Conservation (phyloP, 305 asterid genomes). For the Solanum hybrid region DNA sequence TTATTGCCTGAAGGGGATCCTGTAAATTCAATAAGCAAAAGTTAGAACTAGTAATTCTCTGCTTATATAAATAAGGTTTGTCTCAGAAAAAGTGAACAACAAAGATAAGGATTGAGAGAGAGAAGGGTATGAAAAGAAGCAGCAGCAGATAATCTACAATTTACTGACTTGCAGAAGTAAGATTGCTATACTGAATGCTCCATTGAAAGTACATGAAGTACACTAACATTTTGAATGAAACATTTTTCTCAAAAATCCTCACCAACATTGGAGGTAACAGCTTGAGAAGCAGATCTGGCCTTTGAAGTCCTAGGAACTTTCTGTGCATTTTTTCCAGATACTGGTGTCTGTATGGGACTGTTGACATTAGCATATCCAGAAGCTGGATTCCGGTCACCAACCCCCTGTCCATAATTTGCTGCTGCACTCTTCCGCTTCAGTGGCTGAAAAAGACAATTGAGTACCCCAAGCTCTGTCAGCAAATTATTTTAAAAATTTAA, state of each 20-base stretch:
- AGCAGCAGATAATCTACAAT: neutral
- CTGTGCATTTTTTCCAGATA: constrained; percentile 52
- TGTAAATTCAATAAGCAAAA: constrained; percentile 22
- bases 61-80: neutral
- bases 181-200: neutral
- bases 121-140: neutral
- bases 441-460: constrained; percentile 31
- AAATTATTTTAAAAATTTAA: neutral
- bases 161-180: neutral
- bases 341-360: constrained; percentile 48
- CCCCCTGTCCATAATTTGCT: constrained; percentile 38
- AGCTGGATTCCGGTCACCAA: constrained; percentile 35
- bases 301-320: constrained; percentile 64
- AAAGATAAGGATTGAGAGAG: neutral
- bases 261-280: constrained; percentile 55
- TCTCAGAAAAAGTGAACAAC: neutral
- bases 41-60: neutral
- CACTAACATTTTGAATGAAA: neutral
- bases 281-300: constrained; percentile 54
- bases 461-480: neutral
- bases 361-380: constrained; percentile 23
- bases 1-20: constrained; percentile 80
- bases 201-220: neutral
- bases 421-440: constrained; percentile 59
- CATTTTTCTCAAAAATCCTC: constrained; percentile 15